Evolutionary conservation across 2,329 filamentous ascomycete genomes (phyloP), one percentile per base, ranked within the genome.

Genomic region (Sarocladium strictum): DNA sequence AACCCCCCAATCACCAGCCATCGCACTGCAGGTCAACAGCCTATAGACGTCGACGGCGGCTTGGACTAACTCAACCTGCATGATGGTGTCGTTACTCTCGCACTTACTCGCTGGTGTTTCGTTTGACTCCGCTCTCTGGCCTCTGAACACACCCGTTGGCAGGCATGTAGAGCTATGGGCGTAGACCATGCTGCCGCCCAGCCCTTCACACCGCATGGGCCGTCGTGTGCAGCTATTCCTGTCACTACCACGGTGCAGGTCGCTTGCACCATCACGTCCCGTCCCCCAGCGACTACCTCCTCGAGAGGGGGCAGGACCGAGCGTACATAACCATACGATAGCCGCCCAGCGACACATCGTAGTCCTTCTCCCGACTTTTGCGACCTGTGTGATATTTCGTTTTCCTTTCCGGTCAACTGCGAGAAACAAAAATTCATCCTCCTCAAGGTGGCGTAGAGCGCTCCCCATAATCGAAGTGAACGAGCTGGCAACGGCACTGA

Each of bases 281-380:
- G 10, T 19, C 27, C 27, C 29, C 47, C 47, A 21, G 14, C 19
- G 19, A 17, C 4, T 23, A 29, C 21, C 38, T 33, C 26, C 17
- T 51, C 23, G 24, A 47, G 47, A 15, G 29, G 47, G 27, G 26
- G 3, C 27, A 7, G 52, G 52, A 49, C 57, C 37, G 38, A 54
- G 41, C 63, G 68, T 77, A 78, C 75, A 77, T 78, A 78, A 77
- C 71, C 50, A 66, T 64, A 61, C 67, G 65, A 66, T 72, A 75
- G 68, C 69, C 73, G 72, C 75, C 75, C 72, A 63, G 63, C 57
- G 59, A 60, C 60, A 59, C 64, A 64, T 63, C 60, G 64, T 62
- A 59, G 62, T 60, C 63, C 65, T 58, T 63, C 62, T 68, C 64
- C 66, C 65, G 67, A 66, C 63, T 72, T 74, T 74, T 73, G 72